Base-by-base conservation (phyloP, 2,329 filamentous ascomycete species). In the Aspergillus fumigatiaffinis region DNA sequence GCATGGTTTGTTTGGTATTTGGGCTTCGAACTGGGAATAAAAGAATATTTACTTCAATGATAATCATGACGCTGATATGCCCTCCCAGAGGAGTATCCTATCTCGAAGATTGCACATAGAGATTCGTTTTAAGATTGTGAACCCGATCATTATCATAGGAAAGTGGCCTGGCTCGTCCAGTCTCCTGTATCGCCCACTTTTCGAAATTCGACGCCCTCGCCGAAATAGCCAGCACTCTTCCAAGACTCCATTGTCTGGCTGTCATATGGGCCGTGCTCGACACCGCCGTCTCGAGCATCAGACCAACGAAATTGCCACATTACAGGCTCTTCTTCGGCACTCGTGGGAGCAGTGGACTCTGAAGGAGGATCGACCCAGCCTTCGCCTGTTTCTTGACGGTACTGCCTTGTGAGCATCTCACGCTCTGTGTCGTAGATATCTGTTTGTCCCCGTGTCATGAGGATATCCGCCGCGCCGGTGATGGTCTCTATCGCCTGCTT, bases 271-370 rank as follows among this genome's bases (percentile, higher is more conserved):
- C 94, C 94, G 73, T 99, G 91, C 57, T 84, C 83, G 50, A 85
- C 83, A 10, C 84, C 90, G 28, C 85, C 89, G 68, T 96, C 93
- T 44, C 92, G 83, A 20, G 90, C 91, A 71, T 96, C 92, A 42
- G 86, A 87, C 94, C 94, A 99, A 57, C 91, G 84, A 72, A 91
- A 99, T 74, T 97, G 90, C 92, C 93, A 99, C 80, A 85, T 83
- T 38, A 76, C 76, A 1, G 66, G 58, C 26, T 46, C 59, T 66
- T 77, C 51, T 25, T 73, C 69, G 50, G 69, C 66, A 49, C 71
- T 67, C 44, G 67, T 69, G 44, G 68, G 60, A 9, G 66, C 57
- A 35, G 52, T 54, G 42, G 61, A 50, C 28, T 58, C 41, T 6
- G 63, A 54, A 5, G 76, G 68, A 5, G 79, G 77, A 46, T 86